Evolutionary conservation across 2,329 filamentous ascomycete genomes (phyloP), one percentile per base, ranked within the genome.

Genomic region (Orbilia oligospora): DNA sequence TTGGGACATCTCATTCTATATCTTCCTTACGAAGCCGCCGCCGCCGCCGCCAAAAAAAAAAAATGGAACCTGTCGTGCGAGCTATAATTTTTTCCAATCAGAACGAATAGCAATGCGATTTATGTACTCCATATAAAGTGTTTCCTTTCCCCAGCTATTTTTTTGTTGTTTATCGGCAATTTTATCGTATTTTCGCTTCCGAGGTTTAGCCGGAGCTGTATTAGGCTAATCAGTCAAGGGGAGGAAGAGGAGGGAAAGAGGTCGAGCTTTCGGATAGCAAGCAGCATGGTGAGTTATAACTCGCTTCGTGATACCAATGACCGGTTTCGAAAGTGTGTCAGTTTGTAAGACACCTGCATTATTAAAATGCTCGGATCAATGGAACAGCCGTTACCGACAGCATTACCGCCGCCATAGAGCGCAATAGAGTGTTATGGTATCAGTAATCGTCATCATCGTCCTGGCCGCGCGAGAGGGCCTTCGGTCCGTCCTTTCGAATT

Each of bases 401-500:
- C n/a, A 46, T 56, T 20, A 18, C 46, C 48, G 51, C 38, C 38
- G 27, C 38, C 3, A 18, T 51, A 10, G 36, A 33, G 16, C 24
- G 51, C 24, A 61, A 56, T 51, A 27, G 66, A 20, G 36, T 68
- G 53, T 36, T 36, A 46, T 20, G 38, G 24, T 16, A 12, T 76
- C 61, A 76, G 46, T 71, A 75, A 49, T 79, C 71, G 30, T 79
- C 76, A 24, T 79, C 68, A 24, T 79, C 76, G 55, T 79, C 76
- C 51, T 79, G 76, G 33, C 69, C 64, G 20, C 76, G 68, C 18
- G 76, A 79, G 2, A 79, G 69, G 69, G 76, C 76, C 44, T 79
- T 79, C 63, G 76, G 83, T 80, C 91, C 91, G 82, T 97, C 95
- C 85, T 97, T 97, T 22, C 95, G 88, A 69, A 98, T 97, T 0